Evolutionary conservation across 108 stramenopile species (phyloP), one percentile per base, ranked within the genome.

Genomic region (Fistulifera pelliculosa): DNA sequence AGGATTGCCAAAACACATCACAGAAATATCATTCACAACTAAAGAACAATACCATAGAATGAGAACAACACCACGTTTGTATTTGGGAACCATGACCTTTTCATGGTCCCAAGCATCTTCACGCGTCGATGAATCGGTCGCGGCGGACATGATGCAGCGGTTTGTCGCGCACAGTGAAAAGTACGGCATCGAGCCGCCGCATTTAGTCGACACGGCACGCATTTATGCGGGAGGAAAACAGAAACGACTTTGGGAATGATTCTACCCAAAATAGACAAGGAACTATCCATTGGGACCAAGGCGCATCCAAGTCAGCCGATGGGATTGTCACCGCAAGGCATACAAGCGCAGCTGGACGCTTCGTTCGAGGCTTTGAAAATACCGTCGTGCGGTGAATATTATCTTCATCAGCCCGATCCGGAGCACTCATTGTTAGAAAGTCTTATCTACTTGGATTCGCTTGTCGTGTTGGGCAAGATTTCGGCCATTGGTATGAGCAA

Each of bases 11-110:
- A n/a, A n/a, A n/a, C n/a, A n/a, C n/a, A n/a, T n/a, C n/a, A n/a
- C n/a, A n/a, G n/a, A n/a, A n/a, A n/a, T n/a, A n/a, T n/a, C 31
- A 35, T 35, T 35, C 31, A 35, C 8, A 35, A 35, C 31, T 35
- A 35, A n/a, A n/a, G n/a, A n/a, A n/a, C n/a, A n/a, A n/a, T n/a
- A n/a, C n/a, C n/a, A n/a, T 19, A 74, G 68, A 70, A 71, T 49
- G 43, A 38, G 54, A 16, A 31, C 65, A 0, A 60, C 81, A 11
- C 87, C 87, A 15, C 78, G 80, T 16, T 55, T 81, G 25, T 93
- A 93, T 52, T 70, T 93, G 8, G 91, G 91, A 24, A 89, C 85
- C 53, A 93, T 93, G 91, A 93, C 84, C 13, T 93, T 93, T 59
- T 84, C 70, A 18, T 93, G 87, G 92, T 58, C 63, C 18, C 92